Base-by-base conservation (phyloP, 306 rosid genomes). In the Fragaria iinumae region DNA sequence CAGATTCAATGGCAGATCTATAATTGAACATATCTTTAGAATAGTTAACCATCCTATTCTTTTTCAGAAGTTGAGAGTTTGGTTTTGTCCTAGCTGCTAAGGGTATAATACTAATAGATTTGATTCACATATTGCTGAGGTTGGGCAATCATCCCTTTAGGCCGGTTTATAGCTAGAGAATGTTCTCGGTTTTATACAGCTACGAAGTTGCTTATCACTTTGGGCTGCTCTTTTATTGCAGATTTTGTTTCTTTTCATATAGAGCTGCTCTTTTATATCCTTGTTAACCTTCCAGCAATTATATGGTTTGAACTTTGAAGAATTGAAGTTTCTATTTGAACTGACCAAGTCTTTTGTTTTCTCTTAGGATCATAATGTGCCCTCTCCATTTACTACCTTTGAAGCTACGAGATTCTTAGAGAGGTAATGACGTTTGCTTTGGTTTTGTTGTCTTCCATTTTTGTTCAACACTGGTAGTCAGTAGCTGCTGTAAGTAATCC, bases 381-480 rank as follows among this genome's bases (percentile, higher is more conserved):
- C 97, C 34, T 83, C 91, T 4, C 99, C 99, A 38, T 83, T 86
- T 68, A 67, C 81, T 8, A 83, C 97, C 72, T 95, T 95, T 82
- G 93, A 89, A 57, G 75, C 91, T 65, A 81, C 90, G 99, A 95
- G 92, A 84, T 95, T 81, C 96, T 95, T 78, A 90, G 86, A 91
- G 99, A 92, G 99, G 99, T 95, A 92, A 78, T 67, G 60, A 32
- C 50, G 74, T 86, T 70, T 60, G 70, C 69, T 29, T 55, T 34
- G 23, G 64, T 65, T 53, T 74, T 76, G 55, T 56, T 66, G 45
- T 71, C 67, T 17, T 67, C 59, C 21, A 6, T 68, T 83, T 41
- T 38, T 74, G 73, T 79, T n/a, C 60, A 74, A 53, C 76, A 48
- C 64, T 72, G 83, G 72, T 81, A 71, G 76, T 85, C 83, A 75